Conservation (phyloP, 164 flowering plant genomes). For the Vitis riparia region DNA sequence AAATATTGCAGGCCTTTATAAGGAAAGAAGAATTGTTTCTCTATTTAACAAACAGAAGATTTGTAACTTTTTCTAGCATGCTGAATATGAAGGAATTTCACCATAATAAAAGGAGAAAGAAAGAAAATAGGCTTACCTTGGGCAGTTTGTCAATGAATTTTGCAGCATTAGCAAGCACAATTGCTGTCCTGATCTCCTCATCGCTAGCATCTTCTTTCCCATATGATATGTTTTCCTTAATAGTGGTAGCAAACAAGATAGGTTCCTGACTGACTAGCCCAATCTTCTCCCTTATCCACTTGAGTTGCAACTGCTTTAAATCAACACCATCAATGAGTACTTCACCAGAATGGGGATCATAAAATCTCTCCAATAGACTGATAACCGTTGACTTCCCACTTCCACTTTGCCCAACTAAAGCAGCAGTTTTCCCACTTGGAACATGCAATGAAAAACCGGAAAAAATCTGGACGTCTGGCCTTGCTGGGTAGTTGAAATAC, state of each 20-base stretch:
- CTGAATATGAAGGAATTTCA: too few relatives aligned
- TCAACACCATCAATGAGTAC: slow-evolving; percentile 73
- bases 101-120: not conserved
- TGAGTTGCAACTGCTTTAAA: slow-evolving; percentile 50
- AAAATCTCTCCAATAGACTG: slow-evolving; percentile 74
- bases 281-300: slow-evolving; percentile 64
- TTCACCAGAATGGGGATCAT: slow-evolving; percentile 80
- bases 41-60: too few relatives aligned
- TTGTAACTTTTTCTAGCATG: too few relatives aligned
- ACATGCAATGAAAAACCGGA: slow-evolving; percentile 58
- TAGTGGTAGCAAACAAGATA: slow-evolving; percentile 55
- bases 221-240: slow-evolving; percentile 69
- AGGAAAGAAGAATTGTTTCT: too few relatives aligned
- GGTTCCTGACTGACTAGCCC: slow-evolving; percentile 89
- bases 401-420: slow-evolving; percentile 91
- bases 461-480: slow-evolving; percentile 76
- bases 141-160: slow-evolving; percentile 75
- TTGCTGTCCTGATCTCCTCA: slow-evolving; percentile 57
- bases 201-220: slow-evolving; percentile 70
- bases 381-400: slow-evolving; percentile 93
- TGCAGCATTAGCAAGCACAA: slow-evolving; percentile 77
- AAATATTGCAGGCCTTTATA: too few relatives aligned
- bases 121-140: slow-evolving; percentile 27
- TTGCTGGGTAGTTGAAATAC: slow-evolving; percentile 72
- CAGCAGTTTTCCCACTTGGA: slow-evolving; percentile 63